phyloP scores from a whole-genome alignment of 768 basidiomycete species.

The Tylopilus balloui region DNA sequence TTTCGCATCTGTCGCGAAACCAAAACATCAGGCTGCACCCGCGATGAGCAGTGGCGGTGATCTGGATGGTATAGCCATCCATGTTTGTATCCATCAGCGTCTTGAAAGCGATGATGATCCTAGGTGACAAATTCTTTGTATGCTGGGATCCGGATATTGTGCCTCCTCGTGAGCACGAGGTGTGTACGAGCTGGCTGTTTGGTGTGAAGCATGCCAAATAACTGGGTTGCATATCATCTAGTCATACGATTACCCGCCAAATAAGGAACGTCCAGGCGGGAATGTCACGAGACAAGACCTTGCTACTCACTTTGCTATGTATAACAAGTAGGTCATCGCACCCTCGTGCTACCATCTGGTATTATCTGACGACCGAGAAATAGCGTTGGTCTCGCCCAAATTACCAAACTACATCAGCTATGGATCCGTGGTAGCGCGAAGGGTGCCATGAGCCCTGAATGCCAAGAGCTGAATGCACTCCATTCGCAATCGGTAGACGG shows the following conservation, averaged over 20 bases:
- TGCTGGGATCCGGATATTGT: constrained; percentile 67
- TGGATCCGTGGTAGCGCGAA: constrained; percentile 53
- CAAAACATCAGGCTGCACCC: constrained; percentile 58
- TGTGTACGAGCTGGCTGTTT: constrained; percentile 17
- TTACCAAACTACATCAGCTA: constrained; percentile 53
- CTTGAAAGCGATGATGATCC: neutral
- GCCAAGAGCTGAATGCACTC: constrained; percentile 66
- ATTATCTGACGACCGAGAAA: neutral
- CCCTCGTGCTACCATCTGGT: neutral
- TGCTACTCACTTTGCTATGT: constrained; percentile 61
- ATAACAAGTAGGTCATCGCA: constrained; percentile 48
- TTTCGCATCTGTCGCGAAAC: constrained; percentile 54
- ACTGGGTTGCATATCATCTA: constrained; percentile 17
- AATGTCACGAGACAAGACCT: constrained; percentile 51
- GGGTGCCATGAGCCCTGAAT: constrained; percentile 59
- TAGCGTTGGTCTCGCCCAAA: constrained; percentile 55
- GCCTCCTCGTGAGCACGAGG: constrained; percentile 51
- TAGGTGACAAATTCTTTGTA: constrained; percentile 64
- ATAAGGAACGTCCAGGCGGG: constrained; percentile 48
- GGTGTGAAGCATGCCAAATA: neutral
- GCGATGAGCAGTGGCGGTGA: constrained; percentile 71
- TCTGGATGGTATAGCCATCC: constrained; percentile 42
- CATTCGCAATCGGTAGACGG: constrained; percentile 71
- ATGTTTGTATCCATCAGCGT: neutral
- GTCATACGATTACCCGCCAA: constrained; percentile 67